Conservation (phyloP, 2,329 filamentous ascomycete species). For the Penicillium nordicum region DNA sequence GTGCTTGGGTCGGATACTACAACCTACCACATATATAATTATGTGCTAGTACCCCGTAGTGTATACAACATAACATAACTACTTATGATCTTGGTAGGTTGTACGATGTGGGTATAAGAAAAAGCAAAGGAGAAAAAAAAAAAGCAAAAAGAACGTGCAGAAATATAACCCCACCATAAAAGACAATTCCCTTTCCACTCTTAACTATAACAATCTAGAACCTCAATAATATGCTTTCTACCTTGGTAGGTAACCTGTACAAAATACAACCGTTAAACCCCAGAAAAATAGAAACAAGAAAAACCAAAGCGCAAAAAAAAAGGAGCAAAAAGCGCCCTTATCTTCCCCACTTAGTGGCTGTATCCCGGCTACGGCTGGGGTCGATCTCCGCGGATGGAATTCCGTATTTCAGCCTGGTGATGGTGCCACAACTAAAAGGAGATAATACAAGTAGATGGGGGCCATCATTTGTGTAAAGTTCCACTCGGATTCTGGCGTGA, state of each 20-base stretch:
- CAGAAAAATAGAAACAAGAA: background rate
- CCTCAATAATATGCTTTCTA: background rate
- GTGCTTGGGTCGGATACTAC: background rate
- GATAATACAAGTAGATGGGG: background rate
- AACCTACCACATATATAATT: background rate
- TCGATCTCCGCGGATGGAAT: slow-evolving; percentile 24
- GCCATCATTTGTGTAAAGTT: background rate
- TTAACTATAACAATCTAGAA: background rate
- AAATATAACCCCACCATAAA: background rate
- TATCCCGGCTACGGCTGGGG: slow-evolving; percentile 13
- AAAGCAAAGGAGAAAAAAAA: background rate
- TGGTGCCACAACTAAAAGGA: background rate
- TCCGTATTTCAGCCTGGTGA: background rate
- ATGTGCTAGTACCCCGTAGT: background rate
- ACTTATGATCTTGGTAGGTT: background rate
- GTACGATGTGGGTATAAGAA: background rate
- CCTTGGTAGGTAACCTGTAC: background rate
- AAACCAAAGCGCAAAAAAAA: background rate
- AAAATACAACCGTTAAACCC: background rate
- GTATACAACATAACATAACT: background rate
- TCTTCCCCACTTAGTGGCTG: slow-evolving; percentile 6
- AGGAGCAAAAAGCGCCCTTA: background rate
- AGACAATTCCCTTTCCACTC: background rate
- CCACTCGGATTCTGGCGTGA: background rate
- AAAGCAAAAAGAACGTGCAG: background rate